Conservation (phyloP, 306 rosid species). For the Prunus mume region DNA sequence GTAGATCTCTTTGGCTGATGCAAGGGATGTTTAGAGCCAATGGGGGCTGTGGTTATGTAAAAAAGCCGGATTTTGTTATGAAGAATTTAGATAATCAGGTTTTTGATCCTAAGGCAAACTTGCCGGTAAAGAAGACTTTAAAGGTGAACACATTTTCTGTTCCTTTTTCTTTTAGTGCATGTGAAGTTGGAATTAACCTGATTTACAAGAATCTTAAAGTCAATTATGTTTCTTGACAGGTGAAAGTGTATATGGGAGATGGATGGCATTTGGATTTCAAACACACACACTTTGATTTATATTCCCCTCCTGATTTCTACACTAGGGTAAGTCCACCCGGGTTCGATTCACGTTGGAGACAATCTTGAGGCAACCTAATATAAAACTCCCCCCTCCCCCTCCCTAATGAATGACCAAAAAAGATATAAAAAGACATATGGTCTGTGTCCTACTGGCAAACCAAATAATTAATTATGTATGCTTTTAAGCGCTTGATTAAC, state of each 20-base stretch:
- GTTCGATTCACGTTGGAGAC: too few species aligned
- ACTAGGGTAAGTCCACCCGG: constrained; percentile 33
- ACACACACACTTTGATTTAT: constrained; percentile 62
- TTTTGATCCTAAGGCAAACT: constrained; percentile 45
- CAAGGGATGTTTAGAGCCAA: constrained; percentile 74
- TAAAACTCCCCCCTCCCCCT: too few species aligned
- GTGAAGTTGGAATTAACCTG: background rate
- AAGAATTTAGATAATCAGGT: constrained; percentile 38
- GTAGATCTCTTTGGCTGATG: constrained; percentile 65
- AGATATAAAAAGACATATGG: background rate
- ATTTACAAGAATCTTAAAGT: background rate
- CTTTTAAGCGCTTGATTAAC: background rate
- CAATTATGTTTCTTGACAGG: constrained; percentile 36
- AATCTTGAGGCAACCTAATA: too few species aligned
- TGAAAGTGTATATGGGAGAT: constrained; percentile 61
- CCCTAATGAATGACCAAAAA: too few species aligned
- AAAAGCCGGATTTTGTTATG: constrained; percentile 64
- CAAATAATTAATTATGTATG: background rate
- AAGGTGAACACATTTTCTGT: constrained; percentile 38
- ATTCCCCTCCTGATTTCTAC: constrained; percentile 76
- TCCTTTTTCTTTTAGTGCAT: background rate
- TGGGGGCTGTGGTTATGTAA: constrained; percentile 70
- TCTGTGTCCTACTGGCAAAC: background rate
- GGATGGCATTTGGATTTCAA: constrained; percentile 75
- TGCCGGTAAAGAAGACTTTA: constrained; percentile 55